phyloP scores from a whole-genome alignment of 1,139 yeast genomes.

The Geotrichum bryndzae region DNA sequence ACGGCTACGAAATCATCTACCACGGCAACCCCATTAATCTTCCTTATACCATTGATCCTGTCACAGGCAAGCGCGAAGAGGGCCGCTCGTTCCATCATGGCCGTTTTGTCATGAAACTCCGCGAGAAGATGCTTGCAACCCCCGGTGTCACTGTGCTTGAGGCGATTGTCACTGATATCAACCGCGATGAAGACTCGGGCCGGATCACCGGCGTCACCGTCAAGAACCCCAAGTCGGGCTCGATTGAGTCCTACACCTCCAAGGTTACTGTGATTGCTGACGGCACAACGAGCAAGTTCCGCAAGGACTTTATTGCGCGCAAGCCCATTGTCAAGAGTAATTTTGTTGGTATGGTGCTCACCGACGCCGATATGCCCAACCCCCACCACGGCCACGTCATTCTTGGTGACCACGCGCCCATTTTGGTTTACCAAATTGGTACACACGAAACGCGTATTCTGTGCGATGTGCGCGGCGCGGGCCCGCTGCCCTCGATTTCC shows the following conservation, averaged over 20 bases:
- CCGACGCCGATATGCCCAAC: constrained; percentile 65
- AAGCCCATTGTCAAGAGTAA: constrained; percentile 71
- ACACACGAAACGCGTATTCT: constrained; percentile 78
- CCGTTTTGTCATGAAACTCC: constrained; percentile 67
- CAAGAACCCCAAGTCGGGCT: constrained; percentile 15
- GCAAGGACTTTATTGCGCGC: constrained; percentile 60
- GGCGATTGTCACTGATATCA: constrained; percentile 67
- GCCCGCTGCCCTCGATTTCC: constrained; percentile 55
- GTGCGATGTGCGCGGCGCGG: constrained; percentile 75
- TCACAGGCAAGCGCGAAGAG: constrained; percentile 3
- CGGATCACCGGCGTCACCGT: constrained; percentile 62
- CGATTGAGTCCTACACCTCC: constrained; percentile 41
- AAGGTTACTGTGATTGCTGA: constrained; percentile 77
- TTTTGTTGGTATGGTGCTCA: constrained; percentile 76
- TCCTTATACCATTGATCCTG: constrained; percentile 52
- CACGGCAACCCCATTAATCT: constrained; percentile 51
- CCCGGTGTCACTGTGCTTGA: constrained; percentile 62
- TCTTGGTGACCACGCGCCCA: constrained; percentile 78
- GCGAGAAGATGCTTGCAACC: constrained; percentile 64
- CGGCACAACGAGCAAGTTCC: constrained; percentile 90
- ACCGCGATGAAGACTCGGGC: constrained; percentile 46
- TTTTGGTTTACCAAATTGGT: constrained; percentile 80
- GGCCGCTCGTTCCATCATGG: constrained; percentile 91
- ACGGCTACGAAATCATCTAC: constrained; percentile 77
- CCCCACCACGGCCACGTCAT: constrained; percentile 85